Base-by-base conservation (phyloP, 176 grass and related monocot species). In the Aegilops sharonensis region DNA sequence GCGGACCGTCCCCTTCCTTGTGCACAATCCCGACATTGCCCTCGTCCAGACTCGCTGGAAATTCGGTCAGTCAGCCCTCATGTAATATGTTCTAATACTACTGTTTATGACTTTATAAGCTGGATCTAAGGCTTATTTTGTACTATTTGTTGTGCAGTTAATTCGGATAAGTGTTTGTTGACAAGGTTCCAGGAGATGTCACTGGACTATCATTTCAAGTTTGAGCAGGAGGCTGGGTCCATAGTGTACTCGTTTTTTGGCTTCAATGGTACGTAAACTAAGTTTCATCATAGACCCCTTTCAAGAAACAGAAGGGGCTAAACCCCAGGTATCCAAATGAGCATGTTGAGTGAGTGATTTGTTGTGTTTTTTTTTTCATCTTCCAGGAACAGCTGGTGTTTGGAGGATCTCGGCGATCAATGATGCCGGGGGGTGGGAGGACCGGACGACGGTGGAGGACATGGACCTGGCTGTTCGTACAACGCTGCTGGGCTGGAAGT, bases 101-200 rank as follows among this genome's bases (percentile, higher is more conserved):
- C 14, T 17, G 14, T 25, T 25, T 12, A 78, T 32, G 6, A 13
- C 24, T 64, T 29, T 9, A 25, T 21, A 52, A 17, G 48, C 1
- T 30, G 76, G 81, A 74, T 79, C 75, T 20, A 67, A 91, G 5
- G 4, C 8, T 45, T 2, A 29, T 24, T 1, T 52, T 74, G 2
- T 78, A 21, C 20, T 54, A 5, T 69, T 52, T 52, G 48, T 3
- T 34, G 18, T 57, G 75, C 86, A 99, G 97, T 99, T 35, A 99
- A 99, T 56, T 86, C 97, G 5, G 87, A 94, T 0, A 90, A 94
- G 84, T 96, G 97, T 67, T 87, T 99, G 29, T 83, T 99, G 92
- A 96, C 97, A 27, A 91, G 92, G 68, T 92, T 95, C 62, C 97
- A 96, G 88, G 90, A 99, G 71, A 99, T 99, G 97, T 99, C 97